Conservation (phyloP, 2,329 filamentous ascomycete species). For the Fusarium compactum region DNA sequence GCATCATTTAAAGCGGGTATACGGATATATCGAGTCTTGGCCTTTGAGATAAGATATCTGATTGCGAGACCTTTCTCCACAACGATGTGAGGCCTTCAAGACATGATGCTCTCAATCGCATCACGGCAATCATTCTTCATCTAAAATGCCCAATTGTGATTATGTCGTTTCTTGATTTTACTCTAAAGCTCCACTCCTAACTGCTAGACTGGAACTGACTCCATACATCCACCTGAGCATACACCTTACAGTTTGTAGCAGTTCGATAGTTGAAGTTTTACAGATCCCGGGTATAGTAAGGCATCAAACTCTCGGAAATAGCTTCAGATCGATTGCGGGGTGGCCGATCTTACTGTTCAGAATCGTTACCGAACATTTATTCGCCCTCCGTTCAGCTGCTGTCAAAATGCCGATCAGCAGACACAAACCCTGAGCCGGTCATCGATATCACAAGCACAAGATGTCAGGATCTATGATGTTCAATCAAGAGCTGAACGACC, state of each 20-base stretch:
- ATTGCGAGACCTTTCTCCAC: background rate
- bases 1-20: background rate
- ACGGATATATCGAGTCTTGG: background rate
- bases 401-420: background rate
- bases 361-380: background rate
- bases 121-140: accelerated
- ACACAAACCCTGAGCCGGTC: background rate
- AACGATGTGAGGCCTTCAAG: background rate
- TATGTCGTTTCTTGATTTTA: background rate
- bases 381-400: background rate
- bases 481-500: background rate
- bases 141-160: background rate
- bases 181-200: accelerated
- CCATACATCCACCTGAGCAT: background rate
- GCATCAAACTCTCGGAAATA: background rate
- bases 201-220: background rate
- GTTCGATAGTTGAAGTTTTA: background rate
- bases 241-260: background rate
- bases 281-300: background rate
- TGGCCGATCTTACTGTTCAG: background rate
- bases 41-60: background rate
- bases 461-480: background rate
- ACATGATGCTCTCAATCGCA: background rate
- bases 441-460: background rate
- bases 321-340: background rate